Evolutionary conservation across 2,329 filamentous ascomycete genomes (phyloP).

Genomic region (Aspergillus texensis): DNA sequence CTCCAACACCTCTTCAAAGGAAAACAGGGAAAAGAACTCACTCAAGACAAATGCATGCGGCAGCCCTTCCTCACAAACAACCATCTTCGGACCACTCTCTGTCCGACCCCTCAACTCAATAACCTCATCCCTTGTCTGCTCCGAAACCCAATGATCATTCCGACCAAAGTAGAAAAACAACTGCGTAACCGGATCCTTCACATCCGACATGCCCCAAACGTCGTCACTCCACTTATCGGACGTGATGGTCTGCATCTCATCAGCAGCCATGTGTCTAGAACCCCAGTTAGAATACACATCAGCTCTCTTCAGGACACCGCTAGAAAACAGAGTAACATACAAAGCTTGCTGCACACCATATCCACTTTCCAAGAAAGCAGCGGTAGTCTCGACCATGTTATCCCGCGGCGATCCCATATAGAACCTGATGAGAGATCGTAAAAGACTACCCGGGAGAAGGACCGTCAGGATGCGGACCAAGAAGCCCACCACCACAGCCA

Average conservation of each 20-base stretch:
- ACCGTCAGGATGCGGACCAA: constrained; percentile 48
- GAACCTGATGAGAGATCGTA: constrained; percentile 46
- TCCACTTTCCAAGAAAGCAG: constrained; percentile 52
- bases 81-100: constrained; percentile 52
- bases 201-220: constrained; percentile 56
- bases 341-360: constrained; percentile 59
- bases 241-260: constrained; percentile 61
- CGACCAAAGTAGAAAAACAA: constrained; percentile 63
- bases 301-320: not conserved
- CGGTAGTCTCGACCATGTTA: constrained; percentile 52
- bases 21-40: constrained; percentile 33
- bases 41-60: constrained; percentile 64
- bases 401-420: constrained; percentile 44
- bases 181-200: constrained; percentile 41
- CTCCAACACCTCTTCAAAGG: not conserved
- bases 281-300: not conserved
- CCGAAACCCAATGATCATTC: constrained; percentile 64
- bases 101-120: constrained; percentile 47
- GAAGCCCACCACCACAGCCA: constrained; percentile 40
- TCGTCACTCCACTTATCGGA: constrained; percentile 61
- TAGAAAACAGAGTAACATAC: constrained; percentile 31
- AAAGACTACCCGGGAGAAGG: constrained; percentile 42
- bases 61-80: constrained; percentile 57
- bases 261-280: constrained; percentile 55
- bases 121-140: constrained; percentile 59